phyloP scores from a whole-genome alignment of 1,284 basidiomycete genomes.

The Paramarasmius palmivorus region DNA sequence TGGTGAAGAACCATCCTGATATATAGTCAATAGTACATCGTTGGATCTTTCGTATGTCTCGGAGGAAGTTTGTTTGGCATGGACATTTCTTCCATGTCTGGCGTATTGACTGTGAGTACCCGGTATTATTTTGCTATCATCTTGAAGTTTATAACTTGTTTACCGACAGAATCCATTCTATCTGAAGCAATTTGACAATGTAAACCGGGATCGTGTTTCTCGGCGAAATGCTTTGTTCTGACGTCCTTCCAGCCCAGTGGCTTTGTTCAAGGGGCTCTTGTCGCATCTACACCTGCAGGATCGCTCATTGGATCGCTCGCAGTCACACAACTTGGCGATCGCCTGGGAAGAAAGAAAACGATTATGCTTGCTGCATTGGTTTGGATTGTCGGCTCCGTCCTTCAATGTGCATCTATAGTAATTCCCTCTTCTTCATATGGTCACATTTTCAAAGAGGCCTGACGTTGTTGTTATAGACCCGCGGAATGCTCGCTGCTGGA shows the following conservation, averaged over 20 bases:
- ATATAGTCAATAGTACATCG: constrained; percentile 63
- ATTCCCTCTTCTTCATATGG: constrained; percentile 20
- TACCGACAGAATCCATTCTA: constrained; percentile 56
- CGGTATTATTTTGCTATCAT: background rate
- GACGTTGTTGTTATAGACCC: background rate
- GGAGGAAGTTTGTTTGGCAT: constrained; percentile 77
- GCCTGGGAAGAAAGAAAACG: constrained; percentile 64
- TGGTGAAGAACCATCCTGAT: no score
- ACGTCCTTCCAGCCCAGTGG: constrained; percentile 37
- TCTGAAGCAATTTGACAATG: constrained; percentile 46
- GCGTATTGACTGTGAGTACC: constrained; percentile 61
- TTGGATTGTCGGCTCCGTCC: constrained; percentile 46
- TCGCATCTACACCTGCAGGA: constrained; percentile 75
- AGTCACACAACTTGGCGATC: constrained; percentile 63
- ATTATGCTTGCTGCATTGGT: constrained; percentile 65
- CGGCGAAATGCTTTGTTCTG: background rate
- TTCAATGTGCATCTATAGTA: constrained; percentile 27
- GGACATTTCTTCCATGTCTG: constrained; percentile 82
- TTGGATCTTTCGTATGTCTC: constrained; percentile 79
- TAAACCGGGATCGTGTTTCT: constrained; percentile 28
- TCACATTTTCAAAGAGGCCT: background rate
- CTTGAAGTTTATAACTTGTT: background rate
- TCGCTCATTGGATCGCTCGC: constrained; percentile 64
- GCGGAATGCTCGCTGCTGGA: background rate
- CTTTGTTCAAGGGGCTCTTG: constrained; percentile 69